phyloP scores from a whole-genome alignment of 768 basidiomycete species.

The Suillus brevipes region DNA sequence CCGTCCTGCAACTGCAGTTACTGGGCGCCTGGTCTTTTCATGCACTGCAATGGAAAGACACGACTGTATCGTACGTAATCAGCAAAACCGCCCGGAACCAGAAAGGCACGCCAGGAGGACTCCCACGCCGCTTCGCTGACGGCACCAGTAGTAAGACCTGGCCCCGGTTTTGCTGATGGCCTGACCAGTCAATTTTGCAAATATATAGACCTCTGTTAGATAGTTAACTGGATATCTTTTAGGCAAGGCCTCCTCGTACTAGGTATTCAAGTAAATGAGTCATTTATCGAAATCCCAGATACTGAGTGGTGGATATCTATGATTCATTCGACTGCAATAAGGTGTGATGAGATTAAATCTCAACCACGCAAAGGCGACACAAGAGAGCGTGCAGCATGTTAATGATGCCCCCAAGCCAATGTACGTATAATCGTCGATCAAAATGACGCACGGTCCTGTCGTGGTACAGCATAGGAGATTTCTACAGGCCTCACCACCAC shows the following conservation, averaged over 20 bases:
- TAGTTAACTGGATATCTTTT: too few relatives aligned
- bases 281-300: too few relatives aligned
- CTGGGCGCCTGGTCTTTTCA: too few relatives aligned
- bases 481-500: conserved; percentile 42
- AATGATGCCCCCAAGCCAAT: background rate
- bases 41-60: too few relatives aligned
- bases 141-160: too few relatives aligned
- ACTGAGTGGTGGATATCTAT: too few relatives aligned
- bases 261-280: too few relatives aligned
- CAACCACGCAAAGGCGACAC: background rate
- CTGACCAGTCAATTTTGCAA: too few relatives aligned
- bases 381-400: background rate
- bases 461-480: background rate
- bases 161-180: too few relatives aligned
- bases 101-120: background rate
- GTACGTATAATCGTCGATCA: background rate
- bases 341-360: background rate
- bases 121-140: background rate
- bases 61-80: background rate
- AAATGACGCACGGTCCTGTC: background rate
- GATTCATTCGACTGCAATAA: background rate
- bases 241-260: too few relatives aligned
- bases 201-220: too few relatives aligned
- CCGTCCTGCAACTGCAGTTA: too few relatives aligned
- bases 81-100: background rate